These are phyloP conservation scores for Chaetomiaceae sp. DNA, from an alignment of 2,329 filamentous ascomycete species.

Conservation along the genomic window DNA sequence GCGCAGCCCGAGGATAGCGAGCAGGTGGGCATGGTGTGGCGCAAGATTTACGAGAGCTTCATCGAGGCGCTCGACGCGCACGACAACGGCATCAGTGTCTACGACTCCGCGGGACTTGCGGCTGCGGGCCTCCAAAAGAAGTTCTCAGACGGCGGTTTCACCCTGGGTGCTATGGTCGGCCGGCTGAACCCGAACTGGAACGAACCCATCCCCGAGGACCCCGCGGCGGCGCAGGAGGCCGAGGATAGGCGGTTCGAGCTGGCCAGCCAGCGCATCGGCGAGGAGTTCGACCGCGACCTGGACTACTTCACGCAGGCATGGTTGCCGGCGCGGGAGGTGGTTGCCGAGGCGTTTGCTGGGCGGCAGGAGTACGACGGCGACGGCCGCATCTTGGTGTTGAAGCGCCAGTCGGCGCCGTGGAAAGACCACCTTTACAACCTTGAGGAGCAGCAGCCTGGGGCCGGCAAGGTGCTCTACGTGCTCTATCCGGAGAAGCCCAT, in stretches of 20 bases:
- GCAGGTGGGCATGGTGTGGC: slow-evolving; percentile 71
- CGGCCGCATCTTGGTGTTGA: slow-evolving; percentile 78
- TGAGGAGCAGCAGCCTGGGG: slow-evolving; percentile 55
- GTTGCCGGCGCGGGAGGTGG: slow-evolving; percentile 80
- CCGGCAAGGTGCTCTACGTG: slow-evolving; percentile 72
- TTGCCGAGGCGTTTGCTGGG: slow-evolving; percentile 68
- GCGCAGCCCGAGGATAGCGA: slow-evolving; percentile 52
- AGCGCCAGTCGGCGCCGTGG: slow-evolving; percentile 79
- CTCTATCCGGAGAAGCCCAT: slow-evolving; percentile 81
- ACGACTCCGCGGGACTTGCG: slow-evolving; percentile 66
- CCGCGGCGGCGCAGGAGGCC: slow-evolving; percentile 58
- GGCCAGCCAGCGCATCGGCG: slow-evolving; percentile 80
- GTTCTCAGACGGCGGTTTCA: slow-evolving; percentile 79
- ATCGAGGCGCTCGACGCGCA: slow-evolving; percentile 95
- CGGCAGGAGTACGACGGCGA: slow-evolving; percentile 64
- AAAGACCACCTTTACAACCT: slow-evolving; percentile 92
- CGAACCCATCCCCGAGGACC: slow-evolving; percentile 53
- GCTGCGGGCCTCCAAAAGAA: slow-evolving; percentile 73
- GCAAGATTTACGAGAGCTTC: slow-evolving; percentile 89
- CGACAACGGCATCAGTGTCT: slow-evolving; percentile 87
- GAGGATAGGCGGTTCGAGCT: slow-evolving; percentile 77
- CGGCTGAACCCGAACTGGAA: slow-evolving; percentile 80
- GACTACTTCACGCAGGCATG: slow-evolving; percentile 71
- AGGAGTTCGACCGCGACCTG: slow-evolving; percentile 79
- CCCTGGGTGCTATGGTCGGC: slow-evolving; percentile 75